phyloP scores from a whole-genome alignment of 331 rosid genomes.

The Telfairia occidentalis region DNA sequence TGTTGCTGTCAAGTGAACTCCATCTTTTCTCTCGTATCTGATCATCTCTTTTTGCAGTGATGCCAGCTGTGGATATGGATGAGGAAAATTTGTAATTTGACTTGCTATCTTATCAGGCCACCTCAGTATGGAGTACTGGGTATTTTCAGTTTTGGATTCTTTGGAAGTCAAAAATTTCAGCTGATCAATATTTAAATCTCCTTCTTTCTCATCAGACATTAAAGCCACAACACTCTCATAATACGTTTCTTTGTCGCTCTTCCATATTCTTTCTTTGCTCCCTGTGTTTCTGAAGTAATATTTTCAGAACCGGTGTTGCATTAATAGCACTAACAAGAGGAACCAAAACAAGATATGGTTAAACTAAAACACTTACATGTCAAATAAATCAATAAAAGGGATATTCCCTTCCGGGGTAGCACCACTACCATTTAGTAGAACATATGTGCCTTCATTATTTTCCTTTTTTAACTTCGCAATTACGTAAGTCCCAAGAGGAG shows the following conservation, averaged over 20 bases:
- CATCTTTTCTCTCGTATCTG: conserved; percentile 90
- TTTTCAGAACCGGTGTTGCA: conserved; percentile 24
- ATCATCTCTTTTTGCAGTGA: conserved; percentile 95
- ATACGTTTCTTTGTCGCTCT: conserved; percentile 73
- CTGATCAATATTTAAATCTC: conserved; percentile 57
- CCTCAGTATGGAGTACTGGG: conserved; percentile 65
- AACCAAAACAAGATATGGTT: conserved; percentile 9
- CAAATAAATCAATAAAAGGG: conserved; percentile 95
- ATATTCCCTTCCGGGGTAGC: conserved; percentile 93
- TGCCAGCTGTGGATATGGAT: conserved; percentile 94
- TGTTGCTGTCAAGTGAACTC: conserved; percentile 98
- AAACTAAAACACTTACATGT: conserved; percentile 51
- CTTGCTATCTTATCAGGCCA: conserved; percentile 70
- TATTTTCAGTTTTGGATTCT: conserved; percentile 95
- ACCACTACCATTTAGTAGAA: conserved; percentile 79
- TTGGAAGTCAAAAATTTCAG: conserved; percentile 78
- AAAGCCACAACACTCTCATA: conserved; percentile 79
- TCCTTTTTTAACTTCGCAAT: conserved; percentile 65
- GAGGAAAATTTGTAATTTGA: conserved; percentile 87
- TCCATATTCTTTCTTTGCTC: conserved; percentile 83
- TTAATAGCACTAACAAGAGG: conserved; percentile 7
- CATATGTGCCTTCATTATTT: conserved; percentile 43
- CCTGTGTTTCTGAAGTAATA: conserved; percentile 74
- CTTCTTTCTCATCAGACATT: conserved; percentile 90
- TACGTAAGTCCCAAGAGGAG: conserved; percentile 70